phyloP scores from a whole-genome alignment of 2,329 filamentous ascomycete genomes.

The Pyrenophora seminiperda region DNA sequence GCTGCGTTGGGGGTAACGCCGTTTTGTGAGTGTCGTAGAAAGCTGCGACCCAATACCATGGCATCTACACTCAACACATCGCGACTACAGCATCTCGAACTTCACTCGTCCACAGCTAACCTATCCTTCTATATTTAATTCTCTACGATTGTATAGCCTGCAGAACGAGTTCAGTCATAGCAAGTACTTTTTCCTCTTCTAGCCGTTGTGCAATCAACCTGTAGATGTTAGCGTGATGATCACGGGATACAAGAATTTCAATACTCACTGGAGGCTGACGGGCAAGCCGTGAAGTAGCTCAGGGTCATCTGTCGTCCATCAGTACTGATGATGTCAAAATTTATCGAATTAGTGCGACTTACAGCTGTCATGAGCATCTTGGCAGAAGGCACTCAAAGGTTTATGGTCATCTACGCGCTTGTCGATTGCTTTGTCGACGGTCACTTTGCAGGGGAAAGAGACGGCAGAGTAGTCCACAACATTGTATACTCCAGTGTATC shows the following conservation, averaged over 20 bases:
- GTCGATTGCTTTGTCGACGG: slow-evolving; percentile 49
- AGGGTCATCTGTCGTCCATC: slow-evolving; percentile 38
- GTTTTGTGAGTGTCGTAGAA: not conserved
- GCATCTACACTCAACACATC: not conserved
- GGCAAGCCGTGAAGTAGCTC: slow-evolving; percentile 52
- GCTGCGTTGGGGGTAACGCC: not conserved
- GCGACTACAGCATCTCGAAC: not conserved
- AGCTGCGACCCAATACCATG: not conserved
- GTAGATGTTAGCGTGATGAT: not conserved
- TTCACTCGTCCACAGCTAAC: not conserved
- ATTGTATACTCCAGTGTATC: slow-evolving; percentile 56
- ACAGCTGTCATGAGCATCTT: slow-evolving; percentile 49
- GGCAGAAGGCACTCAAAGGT: slow-evolving; percentile 48
- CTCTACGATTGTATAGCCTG: slow-evolving; percentile 28
- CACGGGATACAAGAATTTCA: not conserved
- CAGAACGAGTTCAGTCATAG: slow-evolving; percentile 46
- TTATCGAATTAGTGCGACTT: slow-evolving; percentile 26
- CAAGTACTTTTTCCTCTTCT: slow-evolving; percentile 52
- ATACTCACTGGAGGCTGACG: slow-evolving; percentile 47
- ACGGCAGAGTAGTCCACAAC: slow-evolving; percentile 55
- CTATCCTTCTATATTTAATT: not conserved
- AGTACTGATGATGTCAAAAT: not conserved
- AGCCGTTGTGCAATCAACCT: slow-evolving; percentile 48
- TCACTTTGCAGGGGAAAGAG: slow-evolving; percentile 52
- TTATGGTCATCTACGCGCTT: slow-evolving; percentile 26